Percentiles rank a stretch among this genome's conserved stretches.
Evolutionary conservation across 257 asterid species (phyloP).

Genomic region (Nicotiana knightiana): DNA sequence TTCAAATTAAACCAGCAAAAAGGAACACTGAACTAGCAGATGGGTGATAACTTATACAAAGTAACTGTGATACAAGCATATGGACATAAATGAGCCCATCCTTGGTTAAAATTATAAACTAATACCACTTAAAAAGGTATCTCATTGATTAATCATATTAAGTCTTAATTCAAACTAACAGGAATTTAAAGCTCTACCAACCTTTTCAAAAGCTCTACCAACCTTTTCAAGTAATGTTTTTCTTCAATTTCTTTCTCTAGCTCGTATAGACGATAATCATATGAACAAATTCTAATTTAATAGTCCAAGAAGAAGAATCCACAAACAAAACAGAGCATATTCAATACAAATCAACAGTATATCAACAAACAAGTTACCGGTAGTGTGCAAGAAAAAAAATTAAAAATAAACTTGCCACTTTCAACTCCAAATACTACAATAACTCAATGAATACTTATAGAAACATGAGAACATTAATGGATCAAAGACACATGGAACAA

Average conservation of each 20-base stretch:
- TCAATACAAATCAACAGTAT: not conserved
- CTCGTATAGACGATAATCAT: not conserved
- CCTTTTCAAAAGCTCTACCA: not conserved
- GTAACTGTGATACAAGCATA: not conserved
- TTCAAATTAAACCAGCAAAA: not conserved
- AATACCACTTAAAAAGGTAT: not conserved
- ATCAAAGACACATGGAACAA: too few relatives aligned
- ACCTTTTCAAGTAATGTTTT: not conserved
- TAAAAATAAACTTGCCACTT: conserved; percentile 32
- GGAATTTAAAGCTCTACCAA: not conserved
- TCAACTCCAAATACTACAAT: conserved; percentile 27
- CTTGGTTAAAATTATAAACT: not conserved
- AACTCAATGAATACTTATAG: too few relatives aligned
- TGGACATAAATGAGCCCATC: not conserved
- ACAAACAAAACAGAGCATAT: not conserved
- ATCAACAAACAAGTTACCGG: not conserved
- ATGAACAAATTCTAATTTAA: not conserved
- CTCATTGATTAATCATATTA: not conserved
- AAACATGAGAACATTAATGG: too few relatives aligned
- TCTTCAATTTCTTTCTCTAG: not conserved
- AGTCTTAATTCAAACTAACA: not conserved
- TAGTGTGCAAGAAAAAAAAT: not conserved
- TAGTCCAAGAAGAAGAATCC: not conserved
- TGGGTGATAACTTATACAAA: not conserved
- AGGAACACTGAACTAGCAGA: not conserved